Percentiles rank a stretch among this genome's conserved stretches.
Evolutionary conservation across 1,284 basidiomycete genomes (phyloP).

Genomic region (Sparassis latifolia): DNA sequence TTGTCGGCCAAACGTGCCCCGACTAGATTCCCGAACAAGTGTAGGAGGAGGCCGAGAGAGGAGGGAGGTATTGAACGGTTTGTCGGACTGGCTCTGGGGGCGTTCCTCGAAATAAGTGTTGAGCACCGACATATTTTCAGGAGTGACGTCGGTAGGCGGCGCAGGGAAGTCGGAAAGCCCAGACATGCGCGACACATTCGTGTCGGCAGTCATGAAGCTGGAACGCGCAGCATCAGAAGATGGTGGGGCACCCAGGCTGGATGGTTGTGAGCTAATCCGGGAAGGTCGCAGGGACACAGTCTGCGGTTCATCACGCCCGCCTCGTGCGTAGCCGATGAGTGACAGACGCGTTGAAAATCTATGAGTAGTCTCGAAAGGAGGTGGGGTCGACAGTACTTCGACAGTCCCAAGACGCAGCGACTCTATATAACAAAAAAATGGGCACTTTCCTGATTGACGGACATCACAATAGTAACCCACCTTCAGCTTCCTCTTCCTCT

Average conservation of each 20-base stretch:
- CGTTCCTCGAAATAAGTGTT: constrained; percentile 17
- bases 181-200: constrained; percentile 55
- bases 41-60: constrained; percentile 8
- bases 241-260: constrained; percentile 33
- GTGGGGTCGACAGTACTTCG: constrained; percentile 46
- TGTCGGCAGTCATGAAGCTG: constrained; percentile 62
- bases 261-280: constrained; percentile 19
- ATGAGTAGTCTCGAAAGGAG: constrained; percentile 31
- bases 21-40: constrained; percentile 20
- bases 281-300: not conserved
- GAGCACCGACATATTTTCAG: constrained; percentile 17
- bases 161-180: constrained; percentile 69
- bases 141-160: constrained; percentile 36
- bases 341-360: constrained; percentile 35
- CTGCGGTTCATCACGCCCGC: constrained; percentile 3
- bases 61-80: constrained; percentile 5
- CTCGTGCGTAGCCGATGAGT: constrained; percentile 17
- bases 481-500: constrained; percentile 28
- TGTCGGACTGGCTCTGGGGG: constrained; percentile 9
- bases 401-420: constrained; percentile 44
- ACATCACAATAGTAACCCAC: constrained; percentile 22
- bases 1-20: constrained; percentile 19
- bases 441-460: too few species aligned
- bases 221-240: constrained; percentile 43
- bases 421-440: constrained; percentile 26